phyloP scores from a whole-genome alignment of 73 alveolate genomes.

The Breviolum minutum region DNA sequence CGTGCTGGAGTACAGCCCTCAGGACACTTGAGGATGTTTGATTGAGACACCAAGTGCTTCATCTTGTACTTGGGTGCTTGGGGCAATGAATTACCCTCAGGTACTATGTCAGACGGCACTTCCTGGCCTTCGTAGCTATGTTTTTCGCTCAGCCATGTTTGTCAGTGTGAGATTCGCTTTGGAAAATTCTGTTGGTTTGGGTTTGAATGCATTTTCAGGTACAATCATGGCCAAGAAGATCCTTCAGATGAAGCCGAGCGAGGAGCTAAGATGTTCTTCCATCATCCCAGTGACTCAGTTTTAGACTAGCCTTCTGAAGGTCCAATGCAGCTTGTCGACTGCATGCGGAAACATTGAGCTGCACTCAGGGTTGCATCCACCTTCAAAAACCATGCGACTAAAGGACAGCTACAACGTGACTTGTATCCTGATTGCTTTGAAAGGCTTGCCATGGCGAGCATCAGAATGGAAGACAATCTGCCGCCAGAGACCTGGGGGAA shows the following conservation, averaged over 20 bases:
- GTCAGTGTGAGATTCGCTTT: no score
- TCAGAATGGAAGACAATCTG: constrained; percentile 52
- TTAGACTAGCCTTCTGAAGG: neutral
- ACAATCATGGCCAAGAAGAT: constrained; percentile 17
- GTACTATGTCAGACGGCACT: constrained; percentile 77
- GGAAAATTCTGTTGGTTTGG: neutral
- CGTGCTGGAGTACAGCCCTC: constrained; percentile 47
- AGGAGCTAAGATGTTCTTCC: neutral
- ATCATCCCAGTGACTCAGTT: neutral
- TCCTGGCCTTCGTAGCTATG: constrained; percentile 73
- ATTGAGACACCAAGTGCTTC: no score
- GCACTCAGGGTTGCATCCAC: neutral
- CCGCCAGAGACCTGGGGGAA: neutral
- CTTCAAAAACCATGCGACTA: neutral
- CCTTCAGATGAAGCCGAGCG: constrained; percentile 38
- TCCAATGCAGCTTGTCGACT: constrained; percentile 77
- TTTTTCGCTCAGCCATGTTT: neutral
- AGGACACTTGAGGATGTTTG: no score
- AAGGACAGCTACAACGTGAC: neutral
- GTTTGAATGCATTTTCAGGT: neutral
- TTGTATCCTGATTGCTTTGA: neutral
- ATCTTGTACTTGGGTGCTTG: neutral
- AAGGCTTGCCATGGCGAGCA: constrained; percentile 81
- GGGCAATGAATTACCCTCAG: neutral
- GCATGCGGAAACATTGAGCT: constrained; percentile 60